These are phyloP conservation scores for Spergularia azorica DNA, from an alignment of 179 eudicot genomes.

Conservation along the genomic window DNA sequence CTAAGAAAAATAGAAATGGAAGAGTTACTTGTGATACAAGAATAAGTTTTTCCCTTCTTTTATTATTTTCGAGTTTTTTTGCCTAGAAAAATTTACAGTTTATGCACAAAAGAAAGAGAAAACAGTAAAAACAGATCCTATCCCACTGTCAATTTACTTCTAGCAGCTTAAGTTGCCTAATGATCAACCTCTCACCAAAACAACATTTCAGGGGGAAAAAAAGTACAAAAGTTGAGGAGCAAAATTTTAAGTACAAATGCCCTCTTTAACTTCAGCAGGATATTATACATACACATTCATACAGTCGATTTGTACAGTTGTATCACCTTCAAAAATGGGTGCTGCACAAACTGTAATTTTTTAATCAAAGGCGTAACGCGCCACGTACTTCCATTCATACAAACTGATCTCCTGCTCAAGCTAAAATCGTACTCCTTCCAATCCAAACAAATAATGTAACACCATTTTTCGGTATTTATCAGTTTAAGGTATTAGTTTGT, in stretches of 20 bases:
- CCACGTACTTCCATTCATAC: neutral
- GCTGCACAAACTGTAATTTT: conserved; percentile 4
- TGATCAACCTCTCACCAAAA: conserved; percentile 12
- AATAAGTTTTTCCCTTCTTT: no score
- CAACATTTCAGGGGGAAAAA: neutral
- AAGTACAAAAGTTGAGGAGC: neutral
- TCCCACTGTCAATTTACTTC: conserved; percentile 9
- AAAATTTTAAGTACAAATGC: conserved; percentile 22
- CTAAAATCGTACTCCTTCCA: neutral
- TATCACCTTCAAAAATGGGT: conserved; percentile 11
- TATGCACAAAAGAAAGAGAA: neutral
- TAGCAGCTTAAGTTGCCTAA: conserved; percentile 7
- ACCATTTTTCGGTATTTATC: no score
- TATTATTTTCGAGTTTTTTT: no score
- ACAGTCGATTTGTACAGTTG: conserved; percentile 28
- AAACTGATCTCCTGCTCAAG: neutral
- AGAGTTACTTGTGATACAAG: no score
- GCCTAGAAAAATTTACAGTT: neutral
- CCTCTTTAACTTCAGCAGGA: neutral
- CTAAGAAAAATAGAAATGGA: no score
- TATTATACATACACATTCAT: conserved; percentile 6
- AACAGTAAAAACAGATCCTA: neutral
- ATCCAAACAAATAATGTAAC: no score
- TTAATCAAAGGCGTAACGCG: neutral
- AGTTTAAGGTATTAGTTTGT: no score